These are phyloP conservation scores for Colletotrichum costaricense DNA, from an alignment of 2,329 filamentous ascomycete genomes.

Conservation along the genomic window DNA sequence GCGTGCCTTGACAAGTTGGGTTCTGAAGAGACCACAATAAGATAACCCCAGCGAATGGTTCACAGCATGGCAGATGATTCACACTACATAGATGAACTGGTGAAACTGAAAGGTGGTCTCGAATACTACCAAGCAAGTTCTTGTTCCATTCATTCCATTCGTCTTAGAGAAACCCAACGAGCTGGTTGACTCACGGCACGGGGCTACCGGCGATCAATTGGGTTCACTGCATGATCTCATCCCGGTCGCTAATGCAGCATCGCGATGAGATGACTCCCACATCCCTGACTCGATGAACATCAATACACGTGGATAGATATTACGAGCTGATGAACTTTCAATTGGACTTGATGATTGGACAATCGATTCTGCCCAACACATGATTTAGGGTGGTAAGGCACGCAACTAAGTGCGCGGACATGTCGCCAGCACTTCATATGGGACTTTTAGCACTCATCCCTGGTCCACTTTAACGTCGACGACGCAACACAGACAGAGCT, in stretches of 20 bases:
- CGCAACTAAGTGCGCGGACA: background rate
- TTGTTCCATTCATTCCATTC: background rate
- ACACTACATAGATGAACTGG: background rate
- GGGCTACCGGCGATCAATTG: background rate
- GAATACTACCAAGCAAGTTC: background rate
- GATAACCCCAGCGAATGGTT: background rate
- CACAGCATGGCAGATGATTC: background rate
- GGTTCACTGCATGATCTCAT: slow-evolving; percentile 1
- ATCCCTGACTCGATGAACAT: background rate
- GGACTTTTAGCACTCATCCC: background rate
- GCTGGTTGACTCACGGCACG: slow-evolving; percentile 7
- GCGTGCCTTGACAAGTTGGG: background rate
- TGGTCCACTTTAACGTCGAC: background rate
- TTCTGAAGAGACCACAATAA: background rate
- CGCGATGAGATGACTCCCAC: slow-evolving; percentile 12
- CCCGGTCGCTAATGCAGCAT: background rate
- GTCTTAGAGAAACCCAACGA: background rate
- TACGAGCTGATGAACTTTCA: background rate
- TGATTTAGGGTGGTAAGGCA: background rate
- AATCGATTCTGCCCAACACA: background rate
- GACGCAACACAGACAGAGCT: no score
- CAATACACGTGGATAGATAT: no score
- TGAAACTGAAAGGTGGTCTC: background rate
- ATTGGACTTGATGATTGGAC: background rate
- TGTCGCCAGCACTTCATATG: background rate